Conservation (phyloP, 2,329 filamentous ascomycete genomes). For the Cladophialophora yegresii region DNA sequence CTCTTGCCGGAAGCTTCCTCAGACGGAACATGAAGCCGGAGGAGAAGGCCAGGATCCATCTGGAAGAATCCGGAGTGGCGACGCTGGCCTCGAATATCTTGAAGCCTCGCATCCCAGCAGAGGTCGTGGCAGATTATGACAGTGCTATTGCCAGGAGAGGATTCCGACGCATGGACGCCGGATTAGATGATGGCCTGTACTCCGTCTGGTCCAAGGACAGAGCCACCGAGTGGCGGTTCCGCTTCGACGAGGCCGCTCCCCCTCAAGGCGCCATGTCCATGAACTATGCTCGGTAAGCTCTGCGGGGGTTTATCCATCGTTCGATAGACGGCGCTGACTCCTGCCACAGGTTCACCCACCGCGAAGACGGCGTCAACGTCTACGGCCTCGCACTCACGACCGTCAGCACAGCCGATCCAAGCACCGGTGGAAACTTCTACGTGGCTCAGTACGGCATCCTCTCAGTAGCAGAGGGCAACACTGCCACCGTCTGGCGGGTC, state of each 20-base stretch:
- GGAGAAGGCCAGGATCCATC: background rate
- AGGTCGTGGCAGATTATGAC: background rate
- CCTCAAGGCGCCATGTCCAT: background rate
- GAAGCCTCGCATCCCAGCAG: background rate
- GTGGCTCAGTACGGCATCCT: constrained; percentile 2
- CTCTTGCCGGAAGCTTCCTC: background rate
- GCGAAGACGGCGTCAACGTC: background rate
- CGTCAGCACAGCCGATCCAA: background rate
- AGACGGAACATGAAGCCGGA: background rate
- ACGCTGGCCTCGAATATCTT: background rate
- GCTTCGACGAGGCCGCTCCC: background rate
- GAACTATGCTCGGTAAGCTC: constrained; percentile 2
- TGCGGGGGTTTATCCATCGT: background rate
- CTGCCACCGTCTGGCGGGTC: background rate
- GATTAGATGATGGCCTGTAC: background rate
- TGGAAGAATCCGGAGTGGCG: constrained; percentile 1
- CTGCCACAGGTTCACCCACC: background rate
- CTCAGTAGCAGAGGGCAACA: background rate
- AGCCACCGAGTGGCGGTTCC: background rate
- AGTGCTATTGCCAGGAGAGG: background rate
- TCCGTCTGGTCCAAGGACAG: background rate
- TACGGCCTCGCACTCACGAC: background rate
- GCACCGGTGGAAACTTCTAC: constrained; percentile 1
- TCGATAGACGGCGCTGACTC: background rate
- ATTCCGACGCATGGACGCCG: background rate